Conservation (phyloP, 345 rosid species). For the Eucalyptus polyanthemos region DNA sequence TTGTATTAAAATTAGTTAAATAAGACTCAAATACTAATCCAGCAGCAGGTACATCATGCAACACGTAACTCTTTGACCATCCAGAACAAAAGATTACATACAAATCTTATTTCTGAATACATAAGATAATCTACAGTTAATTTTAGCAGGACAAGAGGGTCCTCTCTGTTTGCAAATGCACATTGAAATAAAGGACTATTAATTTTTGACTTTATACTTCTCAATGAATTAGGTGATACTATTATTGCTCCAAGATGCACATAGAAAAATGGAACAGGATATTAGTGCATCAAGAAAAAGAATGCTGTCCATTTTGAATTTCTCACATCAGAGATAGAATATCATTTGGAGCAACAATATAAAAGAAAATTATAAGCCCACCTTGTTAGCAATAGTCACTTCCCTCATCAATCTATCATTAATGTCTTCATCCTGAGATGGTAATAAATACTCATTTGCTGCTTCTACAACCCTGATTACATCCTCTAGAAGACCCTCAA, state of each 20-base stretch:
- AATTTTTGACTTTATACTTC: not conserved
- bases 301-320: not conserved
- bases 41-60: not conserved
- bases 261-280: not conserved
- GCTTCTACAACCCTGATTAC: conserved; percentile 22
- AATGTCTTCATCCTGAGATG: conserved; percentile 5
- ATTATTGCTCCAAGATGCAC: not conserved
- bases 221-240: not conserved
- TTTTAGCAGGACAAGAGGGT: not conserved
- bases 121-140: not conserved
- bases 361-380: not conserved
- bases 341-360: not conserved
- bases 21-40: not conserved
- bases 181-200: not conserved
- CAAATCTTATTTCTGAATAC: not conserved
- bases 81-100: not conserved
- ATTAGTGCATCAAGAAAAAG: not conserved
- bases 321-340: not conserved
- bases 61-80: not conserved
- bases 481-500: conserved; percentile 34
- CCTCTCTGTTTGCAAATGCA: not conserved
- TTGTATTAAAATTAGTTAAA: not conserved
- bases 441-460: conserved; percentile 7
- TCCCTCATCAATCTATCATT: conserved; percentile 5
- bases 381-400: conserved; percentile 21